These are phyloP conservation scores for Delonix regia DNA, from an alignment of 306 rosid genomes.

Conservation along the genomic window DNA sequence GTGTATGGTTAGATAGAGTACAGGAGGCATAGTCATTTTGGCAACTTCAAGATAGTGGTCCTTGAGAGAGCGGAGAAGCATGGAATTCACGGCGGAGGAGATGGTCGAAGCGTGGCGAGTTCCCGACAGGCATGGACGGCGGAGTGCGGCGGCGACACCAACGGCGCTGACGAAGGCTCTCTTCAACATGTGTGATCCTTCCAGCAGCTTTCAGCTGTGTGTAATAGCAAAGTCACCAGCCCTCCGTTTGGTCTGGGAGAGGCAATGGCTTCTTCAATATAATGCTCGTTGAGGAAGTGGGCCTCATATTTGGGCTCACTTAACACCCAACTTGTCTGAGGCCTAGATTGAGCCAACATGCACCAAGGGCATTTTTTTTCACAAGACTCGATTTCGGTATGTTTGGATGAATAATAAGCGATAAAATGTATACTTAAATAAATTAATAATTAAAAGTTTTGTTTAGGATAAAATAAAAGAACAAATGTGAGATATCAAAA, in stretches of 20 bases:
- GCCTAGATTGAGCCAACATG: too few species aligned
- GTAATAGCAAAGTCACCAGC: not conserved
- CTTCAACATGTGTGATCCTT: constrained; percentile 57
- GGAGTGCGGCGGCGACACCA: constrained; percentile 38
- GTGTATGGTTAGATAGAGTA: constrained; percentile 23
- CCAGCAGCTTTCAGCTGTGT: not conserved
- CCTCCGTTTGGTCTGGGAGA: not conserved
- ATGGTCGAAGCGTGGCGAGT: constrained; percentile 46
- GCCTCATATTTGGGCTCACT: not conserved
- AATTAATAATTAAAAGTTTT: too few species aligned
- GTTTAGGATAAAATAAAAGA: too few species aligned
- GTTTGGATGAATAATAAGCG: too few species aligned
- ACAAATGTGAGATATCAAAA: too few species aligned
- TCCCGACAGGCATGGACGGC: constrained; percentile 29
- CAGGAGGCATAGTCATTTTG: constrained; percentile 90
- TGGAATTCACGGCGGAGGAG: constrained; percentile 75
- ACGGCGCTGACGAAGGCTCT: constrained; percentile 44
- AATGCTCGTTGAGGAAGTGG: not conserved
- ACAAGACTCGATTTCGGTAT: too few species aligned
- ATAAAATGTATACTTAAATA: too few species aligned
- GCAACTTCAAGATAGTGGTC: constrained; percentile 86
- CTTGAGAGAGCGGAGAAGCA: constrained; percentile 84
- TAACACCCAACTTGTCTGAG: too few species aligned
- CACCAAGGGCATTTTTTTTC: too few species aligned
- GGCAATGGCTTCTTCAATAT: not conserved